A percentile compares a stretch with the other conserved stretches of the same genome.
These are phyloP conservation scores for Mycena citricolor DNA, from an alignment of 1,284 basidiomycete species.

Conservation along the genomic window DNA sequence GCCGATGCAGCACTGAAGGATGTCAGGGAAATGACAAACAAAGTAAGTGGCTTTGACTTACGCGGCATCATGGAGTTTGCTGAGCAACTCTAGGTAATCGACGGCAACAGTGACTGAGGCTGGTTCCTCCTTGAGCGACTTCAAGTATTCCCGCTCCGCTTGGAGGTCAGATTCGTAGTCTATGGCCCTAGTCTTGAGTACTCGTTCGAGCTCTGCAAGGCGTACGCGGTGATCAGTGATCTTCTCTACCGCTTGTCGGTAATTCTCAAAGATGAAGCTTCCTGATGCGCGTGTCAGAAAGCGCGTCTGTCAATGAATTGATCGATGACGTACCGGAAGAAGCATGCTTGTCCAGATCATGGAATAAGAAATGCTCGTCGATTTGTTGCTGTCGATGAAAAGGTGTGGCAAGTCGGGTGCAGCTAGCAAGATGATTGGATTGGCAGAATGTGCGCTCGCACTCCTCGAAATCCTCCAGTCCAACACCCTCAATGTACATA, in stretches of 20 bases:
- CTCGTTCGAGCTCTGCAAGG: conserved; percentile 1
- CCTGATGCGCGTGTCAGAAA: conserved; percentile 13
- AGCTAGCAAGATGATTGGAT: conserved; percentile 20
- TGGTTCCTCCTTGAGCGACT: conserved; percentile 19
- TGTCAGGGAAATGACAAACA: background rate
- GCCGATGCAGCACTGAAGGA: background rate
- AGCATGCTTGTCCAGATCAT: conserved; percentile 26
- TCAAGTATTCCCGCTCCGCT: conserved; percentile 25
- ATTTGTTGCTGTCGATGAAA: conserved; percentile 27
- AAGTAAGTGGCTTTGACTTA: conserved; percentile 18
- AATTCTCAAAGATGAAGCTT: conserved; percentile 29
- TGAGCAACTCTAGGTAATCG: conserved; percentile 26
- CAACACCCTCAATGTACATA: conserved; percentile 18
- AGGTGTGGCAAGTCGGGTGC: conserved; percentile 21
- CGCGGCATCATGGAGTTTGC: conserved; percentile 13
- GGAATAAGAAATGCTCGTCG: conserved; percentile 24
- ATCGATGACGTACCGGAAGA: conserved; percentile 15
- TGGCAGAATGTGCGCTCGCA: conserved; percentile 20
- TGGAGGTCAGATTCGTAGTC: conserved; percentile 26
- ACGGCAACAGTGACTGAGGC: conserved; percentile 12
- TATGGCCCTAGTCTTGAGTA: conserved; percentile 5
- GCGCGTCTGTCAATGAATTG: background rate
- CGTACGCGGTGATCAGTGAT: conserved; percentile 13
- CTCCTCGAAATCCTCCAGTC: conserved; percentile 29
- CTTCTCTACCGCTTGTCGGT: conserved; percentile 26